Base-by-base conservation (phyloP, 495 filamentous ascomycete species). In the Rostrohypoxylon terebratum region DNA sequence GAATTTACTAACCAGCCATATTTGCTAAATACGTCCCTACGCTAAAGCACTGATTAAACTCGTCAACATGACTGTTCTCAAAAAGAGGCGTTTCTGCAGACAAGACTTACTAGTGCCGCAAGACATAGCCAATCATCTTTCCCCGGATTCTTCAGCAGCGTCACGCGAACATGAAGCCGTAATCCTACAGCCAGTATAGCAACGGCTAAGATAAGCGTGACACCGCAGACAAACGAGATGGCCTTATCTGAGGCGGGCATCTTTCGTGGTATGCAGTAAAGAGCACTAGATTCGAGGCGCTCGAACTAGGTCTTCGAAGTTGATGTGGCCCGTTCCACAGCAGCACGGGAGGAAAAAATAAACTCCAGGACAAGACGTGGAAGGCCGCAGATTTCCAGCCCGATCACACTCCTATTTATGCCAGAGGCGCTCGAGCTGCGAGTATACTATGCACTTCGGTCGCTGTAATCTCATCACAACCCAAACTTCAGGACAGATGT, bases 81-180 rank as follows among this genome's bases (percentile, higher is more conserved):
- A 63, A 21, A 33, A 13, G 1, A 13, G 33, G 44, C 70, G 31
- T 1, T 58, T 63, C 54, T 20, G 34, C 11, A 3, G 23, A 36
- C 28, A 38, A 25, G 10, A 69, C 74, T 25, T 72, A 77, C 74
- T 20, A 65, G 25, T n/a, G 74, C 71, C 4, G n/a, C 58, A 3
- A 74, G 42, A 13, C 76, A 66, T 18, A 77, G 25, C 73, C 73
- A 77, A 34, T 79, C 77, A 21, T 77, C 77, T 1, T 25, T 8
- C 9, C 71, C 77, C 9, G 63, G 36, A 18, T 68, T 72, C 36
- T 36, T 67, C 0, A 72, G 53, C 23, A 63, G 20, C 1, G 44
- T 38, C 18, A 72, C 59, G 5, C 69, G 69, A 34, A 63, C 63
- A 28, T 64, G 51, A 36, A 72, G 59, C 14, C 69, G 69, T 36